Conservation (phyloP, 371 early-diverging fungal genomes). For the Rhizopus stolonifer region DNA sequence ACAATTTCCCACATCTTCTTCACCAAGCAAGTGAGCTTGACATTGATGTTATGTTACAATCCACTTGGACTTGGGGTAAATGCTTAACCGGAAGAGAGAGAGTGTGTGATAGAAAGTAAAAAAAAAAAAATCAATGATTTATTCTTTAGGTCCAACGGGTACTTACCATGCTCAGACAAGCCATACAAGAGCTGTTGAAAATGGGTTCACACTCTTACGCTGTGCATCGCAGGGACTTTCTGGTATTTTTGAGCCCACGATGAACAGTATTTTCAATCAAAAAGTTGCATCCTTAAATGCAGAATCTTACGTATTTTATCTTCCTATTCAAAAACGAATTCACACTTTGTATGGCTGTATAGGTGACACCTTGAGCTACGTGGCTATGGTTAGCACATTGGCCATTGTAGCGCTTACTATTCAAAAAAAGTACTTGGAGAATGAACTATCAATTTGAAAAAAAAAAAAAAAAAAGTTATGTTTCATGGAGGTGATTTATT, state of each 20-base stretch:
- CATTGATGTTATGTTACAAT: slow-evolving; percentile 54
- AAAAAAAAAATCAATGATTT: too few relatives aligned
- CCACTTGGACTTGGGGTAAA: slow-evolving; percentile 59
- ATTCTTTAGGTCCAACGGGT: slow-evolving; percentile 45
- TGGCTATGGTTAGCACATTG: slow-evolving; percentile 1
- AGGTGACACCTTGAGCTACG: slow-evolving; percentile 46
- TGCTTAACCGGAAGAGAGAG: not conserved
- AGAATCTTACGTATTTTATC: slow-evolving; percentile 40
- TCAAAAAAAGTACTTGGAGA: not conserved
- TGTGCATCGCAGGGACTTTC: slow-evolving; percentile 56
- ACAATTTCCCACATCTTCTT: slow-evolving; percentile 52
- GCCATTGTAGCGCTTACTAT: not conserved
- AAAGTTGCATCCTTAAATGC: slow-evolving; percentile 40
- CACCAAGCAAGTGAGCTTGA: slow-evolving; percentile 48
- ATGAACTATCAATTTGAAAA: too few relatives aligned
- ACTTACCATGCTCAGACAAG: slow-evolving; percentile 49
- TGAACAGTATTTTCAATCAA: slow-evolving; percentile 45
- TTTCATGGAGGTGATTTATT: too few relatives aligned
- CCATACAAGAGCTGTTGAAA: slow-evolving; percentile 50
- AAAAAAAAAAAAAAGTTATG: too few relatives aligned
- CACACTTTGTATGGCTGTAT: slow-evolving; percentile 42
- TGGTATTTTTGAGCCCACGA: slow-evolving; percentile 45
- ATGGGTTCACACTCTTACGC: slow-evolving; percentile 53
- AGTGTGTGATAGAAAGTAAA: too few relatives aligned
- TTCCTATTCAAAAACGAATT: slow-evolving; percentile 47